Base-by-base conservation (phyloP, 1,284 basidiomycete species). In the Cutaneotrichosporon dermatis region DNA sequence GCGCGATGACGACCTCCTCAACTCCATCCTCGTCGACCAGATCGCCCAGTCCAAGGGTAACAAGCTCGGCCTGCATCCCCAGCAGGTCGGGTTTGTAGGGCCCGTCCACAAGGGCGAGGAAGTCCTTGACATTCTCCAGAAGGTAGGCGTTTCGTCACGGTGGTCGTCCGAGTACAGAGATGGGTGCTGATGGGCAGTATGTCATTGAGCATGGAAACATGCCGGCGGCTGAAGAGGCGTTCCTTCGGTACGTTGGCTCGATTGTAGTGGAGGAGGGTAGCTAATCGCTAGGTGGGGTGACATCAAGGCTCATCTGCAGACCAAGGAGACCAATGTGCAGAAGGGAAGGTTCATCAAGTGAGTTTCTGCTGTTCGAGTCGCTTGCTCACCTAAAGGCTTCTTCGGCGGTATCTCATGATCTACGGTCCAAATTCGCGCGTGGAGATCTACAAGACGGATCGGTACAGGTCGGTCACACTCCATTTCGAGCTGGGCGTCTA, bases 1-100 rank as follows among this genome's bases (percentile, higher is more conserved):
- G 15, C 66, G 66, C 9, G 76, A 79, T 58, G 77, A 79, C 60
- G 77, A 79, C 63, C 64, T 79, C 4, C 67, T 77, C 36, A 69
- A 67, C 2, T 76, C 70, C 64, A 69, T 79, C n/a, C 64, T 79
- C 39, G 70, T 79, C n/a, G 75, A 77, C 60, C 71, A 75, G 61
- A 66, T 75, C 2, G 75, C 71, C 4, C 69, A 67, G 56, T 25
- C n/a, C 11, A 34, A 33, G 10, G 71, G 72, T 35, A 71, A 68
- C 12, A 67, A 66, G 35, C 67, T 77, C 13, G 77, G 77, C 13
- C 75, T 77, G 10, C 75, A 76, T 54, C 76, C 75, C 10, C 75
- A 77, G 54, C 72, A 75, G 58, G 72, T 74, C 61, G 72, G 71
- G 46, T 77, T 74, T 54, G 69, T 74, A 16, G 71, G 74, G 3